Conservation (phyloP, 352 stramenopile species). For the Peronosclerospora sorghi region DNA sequence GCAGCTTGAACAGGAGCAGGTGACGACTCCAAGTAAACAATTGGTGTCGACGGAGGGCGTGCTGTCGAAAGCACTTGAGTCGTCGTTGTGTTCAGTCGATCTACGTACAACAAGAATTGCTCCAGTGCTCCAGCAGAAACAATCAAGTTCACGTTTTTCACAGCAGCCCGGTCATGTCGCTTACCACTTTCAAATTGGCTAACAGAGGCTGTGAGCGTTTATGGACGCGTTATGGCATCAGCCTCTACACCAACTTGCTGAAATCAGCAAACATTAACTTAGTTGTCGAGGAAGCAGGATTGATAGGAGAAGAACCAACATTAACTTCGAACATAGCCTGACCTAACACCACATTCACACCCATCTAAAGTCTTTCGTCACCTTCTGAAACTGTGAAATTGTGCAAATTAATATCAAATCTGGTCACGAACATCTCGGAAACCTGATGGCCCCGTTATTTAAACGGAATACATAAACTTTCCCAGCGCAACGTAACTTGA, state of each 20-base stretch:
- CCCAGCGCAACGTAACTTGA: slow-evolving; percentile 34
- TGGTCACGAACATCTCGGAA: slow-evolving; percentile 36
- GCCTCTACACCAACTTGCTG: slow-evolving; percentile 16
- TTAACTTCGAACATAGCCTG: slow-evolving; percentile 47
- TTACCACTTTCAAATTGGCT: slow-evolving; percentile 37
- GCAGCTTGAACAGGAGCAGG: slow-evolving; percentile 12
- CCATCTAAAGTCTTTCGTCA: slow-evolving; percentile 35
- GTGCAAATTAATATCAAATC: slow-evolving; percentile 37
- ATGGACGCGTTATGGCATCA: slow-evolving; percentile 20
- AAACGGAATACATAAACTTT: slow-evolving; percentile 45
- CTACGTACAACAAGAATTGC: slow-evolving; percentile 51
- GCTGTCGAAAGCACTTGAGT: slow-evolving; percentile 38
- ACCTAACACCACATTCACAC: slow-evolving; percentile 35
- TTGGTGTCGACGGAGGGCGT: slow-evolving; percentile 20
- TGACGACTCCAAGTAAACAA: slow-evolving; percentile 21
- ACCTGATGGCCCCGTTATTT: slow-evolving; percentile 29
- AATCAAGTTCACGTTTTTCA: slow-evolving; percentile 44
- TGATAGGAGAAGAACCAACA: slow-evolving; percentile 22
- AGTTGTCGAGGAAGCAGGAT: slow-evolving; percentile 24
- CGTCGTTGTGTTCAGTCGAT: slow-evolving; percentile 41
- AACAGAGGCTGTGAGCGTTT: slow-evolving; percentile 35
- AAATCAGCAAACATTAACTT: slow-evolving; percentile 54
- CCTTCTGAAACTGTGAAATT: slow-evolving; percentile 29
- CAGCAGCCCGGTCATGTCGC: slow-evolving; percentile 24
- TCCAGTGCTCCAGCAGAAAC: slow-evolving; percentile 35